phyloP scores from a whole-genome alignment of 306 rosid genomes.

The Sphenostylis stenocarpa region DNA sequence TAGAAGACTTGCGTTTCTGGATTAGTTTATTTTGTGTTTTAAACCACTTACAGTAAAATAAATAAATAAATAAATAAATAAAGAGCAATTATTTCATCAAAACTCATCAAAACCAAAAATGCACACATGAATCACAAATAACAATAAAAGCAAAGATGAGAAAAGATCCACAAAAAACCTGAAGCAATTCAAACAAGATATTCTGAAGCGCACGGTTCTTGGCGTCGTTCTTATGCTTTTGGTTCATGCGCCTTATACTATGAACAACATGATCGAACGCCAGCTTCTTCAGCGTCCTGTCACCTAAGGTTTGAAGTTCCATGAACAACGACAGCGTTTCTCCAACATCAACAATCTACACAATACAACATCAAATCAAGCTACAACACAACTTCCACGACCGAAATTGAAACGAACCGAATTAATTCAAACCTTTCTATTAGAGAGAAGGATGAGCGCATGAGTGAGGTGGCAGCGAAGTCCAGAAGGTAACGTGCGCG shows the following conservation, averaged over 20 bases:
- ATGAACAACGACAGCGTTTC: conserved; percentile 70
- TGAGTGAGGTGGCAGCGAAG: conserved; percentile 55
- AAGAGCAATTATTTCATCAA: neutral
- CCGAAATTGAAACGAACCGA: neutral
- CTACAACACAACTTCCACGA: neutral
- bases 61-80: too few species aligned
- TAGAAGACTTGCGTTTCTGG: neutral
- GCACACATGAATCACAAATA: neutral
- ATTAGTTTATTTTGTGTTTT: neutral
- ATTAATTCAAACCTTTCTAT: conserved; percentile 47
- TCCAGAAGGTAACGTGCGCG: conserved; percentile 55
- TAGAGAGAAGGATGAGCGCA: conserved; percentile 68
- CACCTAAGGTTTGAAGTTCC: conserved; percentile 82
- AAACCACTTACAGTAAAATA: neutral
- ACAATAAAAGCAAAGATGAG: neutral
- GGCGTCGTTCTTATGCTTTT: conserved; percentile 70
- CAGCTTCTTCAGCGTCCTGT: conserved; percentile 52
- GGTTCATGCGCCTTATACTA: conserved; percentile 71
- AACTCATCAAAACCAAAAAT: neutral
- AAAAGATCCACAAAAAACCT: conserved; percentile 43
- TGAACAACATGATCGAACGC: conserved; percentile 71
- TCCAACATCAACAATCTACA: conserved; percentile 58
- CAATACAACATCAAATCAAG: neutral
- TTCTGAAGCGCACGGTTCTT: conserved; percentile 84
- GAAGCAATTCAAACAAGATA: conserved; percentile 62